Evolutionary conservation across 2,329 filamentous ascomycete genomes (phyloP).

Genomic region (Venturia asperata): DNA sequence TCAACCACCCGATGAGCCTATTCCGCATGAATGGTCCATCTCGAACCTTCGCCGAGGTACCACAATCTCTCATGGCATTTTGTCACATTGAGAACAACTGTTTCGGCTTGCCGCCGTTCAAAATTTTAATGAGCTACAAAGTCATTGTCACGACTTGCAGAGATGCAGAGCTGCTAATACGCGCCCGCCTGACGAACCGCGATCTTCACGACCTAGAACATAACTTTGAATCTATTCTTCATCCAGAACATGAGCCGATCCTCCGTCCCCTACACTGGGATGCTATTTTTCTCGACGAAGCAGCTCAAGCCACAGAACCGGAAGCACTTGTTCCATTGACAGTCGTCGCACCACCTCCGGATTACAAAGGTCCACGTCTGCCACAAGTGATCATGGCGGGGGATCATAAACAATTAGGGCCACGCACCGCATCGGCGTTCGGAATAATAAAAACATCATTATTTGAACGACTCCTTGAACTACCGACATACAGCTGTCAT

Average conservation of each 20-base stretch:
- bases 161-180: slow-evolving; percentile 37
- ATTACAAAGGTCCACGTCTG: slow-evolving; percentile 23
- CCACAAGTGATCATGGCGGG: slow-evolving; percentile 42
- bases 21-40: slow-evolving; percentile 38
- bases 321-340: slow-evolving; percentile 36
- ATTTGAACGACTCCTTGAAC: slow-evolving; percentile 37
- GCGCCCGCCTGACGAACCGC: slow-evolving; percentile 38
- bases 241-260: slow-evolving; percentile 25
- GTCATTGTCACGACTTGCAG: slow-evolving; percentile 39
- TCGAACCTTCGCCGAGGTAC: slow-evolving; percentile 38
- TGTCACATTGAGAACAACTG: slow-evolving; percentile 36
- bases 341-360: slow-evolving; percentile 33
- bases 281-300: slow-evolving; percentile 41
- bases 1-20: slow-evolving; percentile 31
- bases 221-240: slow-evolving; percentile 29
- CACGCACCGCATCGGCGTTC: slow-evolving; percentile 32
- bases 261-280: slow-evolving; percentile 35
- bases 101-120: slow-evolving; percentile 37
- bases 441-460: slow-evolving; percentile 33
- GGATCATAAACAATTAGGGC: slow-evolving; percentile 40
- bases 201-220: slow-evolving; percentile 35
- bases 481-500: slow-evolving; percentile 35
- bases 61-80: slow-evolving; percentile 33
- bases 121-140: slow-evolving; percentile 34
- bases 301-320: slow-evolving; percentile 40